A percentile compares a stretch with the other conserved stretches of the same genome.
phyloP scores from a whole-genome alignment of 495 filamentous ascomycete genomes.

The Neurospora hispaniola region DNA sequence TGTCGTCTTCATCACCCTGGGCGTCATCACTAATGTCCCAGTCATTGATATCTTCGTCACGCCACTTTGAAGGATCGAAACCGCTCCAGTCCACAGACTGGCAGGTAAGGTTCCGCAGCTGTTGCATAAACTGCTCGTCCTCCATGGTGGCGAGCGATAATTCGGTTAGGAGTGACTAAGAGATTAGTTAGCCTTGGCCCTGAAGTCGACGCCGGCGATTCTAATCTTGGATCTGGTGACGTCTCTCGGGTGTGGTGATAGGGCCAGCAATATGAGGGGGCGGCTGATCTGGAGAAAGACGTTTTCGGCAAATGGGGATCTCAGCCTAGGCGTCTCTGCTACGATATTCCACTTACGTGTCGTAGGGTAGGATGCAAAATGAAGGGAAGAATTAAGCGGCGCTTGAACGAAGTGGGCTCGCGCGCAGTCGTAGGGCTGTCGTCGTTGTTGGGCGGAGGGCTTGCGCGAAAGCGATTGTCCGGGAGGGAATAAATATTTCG shows the following conservation, averaged over 20 bases:
- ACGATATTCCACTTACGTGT: neutral
- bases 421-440: neutral
- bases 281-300: neutral
- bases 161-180: neutral
- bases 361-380: neutral
- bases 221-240: neutral
- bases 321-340: neutral
- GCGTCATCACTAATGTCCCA: neutral
- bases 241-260: neutral
- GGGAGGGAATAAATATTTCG: neutral
- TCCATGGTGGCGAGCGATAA: neutral
- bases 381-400: neutral
- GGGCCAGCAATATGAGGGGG: neutral
- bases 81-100: conserved; percentile 6
- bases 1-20: neutral
- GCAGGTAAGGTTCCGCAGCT: conserved; percentile 7
- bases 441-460: neutral
- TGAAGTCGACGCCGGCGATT: neutral
- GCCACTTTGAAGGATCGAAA: conserved; percentile 12
- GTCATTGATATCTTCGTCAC: neutral
- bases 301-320: neutral
- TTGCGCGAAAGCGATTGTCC: neutral
- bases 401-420: neutral
- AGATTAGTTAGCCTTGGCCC: neutral
- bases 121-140: conserved; percentile 5